Conservation (phyloP, 31 red algal genomes). For the Asparagopsis taxiformis region DNA sequence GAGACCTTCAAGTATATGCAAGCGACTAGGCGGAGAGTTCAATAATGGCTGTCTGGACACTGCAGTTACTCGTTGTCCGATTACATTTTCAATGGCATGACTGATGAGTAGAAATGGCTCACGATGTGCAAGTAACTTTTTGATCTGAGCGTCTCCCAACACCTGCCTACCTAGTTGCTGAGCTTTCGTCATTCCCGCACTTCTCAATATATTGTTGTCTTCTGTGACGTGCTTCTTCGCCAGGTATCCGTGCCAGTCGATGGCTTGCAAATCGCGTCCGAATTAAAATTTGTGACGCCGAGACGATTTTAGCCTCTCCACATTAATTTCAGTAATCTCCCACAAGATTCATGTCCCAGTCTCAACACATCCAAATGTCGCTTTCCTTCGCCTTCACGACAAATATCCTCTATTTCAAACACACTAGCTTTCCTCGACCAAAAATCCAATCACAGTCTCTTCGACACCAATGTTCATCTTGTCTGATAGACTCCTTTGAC, state of each 20-base stretch:
- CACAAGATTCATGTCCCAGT: too few species aligned
- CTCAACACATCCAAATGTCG: too few species aligned
- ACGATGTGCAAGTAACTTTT: conserved; percentile 44
- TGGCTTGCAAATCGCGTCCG: too few species aligned
- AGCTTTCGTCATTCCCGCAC: not conserved
- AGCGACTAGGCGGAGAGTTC: not conserved
- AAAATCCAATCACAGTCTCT: not conserved
- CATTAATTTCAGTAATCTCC: too few species aligned
- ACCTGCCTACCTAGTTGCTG: not conserved
- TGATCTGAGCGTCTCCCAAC: conserved; percentile 19
- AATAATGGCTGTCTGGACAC: not conserved
- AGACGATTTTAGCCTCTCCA: too few species aligned
- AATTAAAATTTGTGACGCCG: too few species aligned
- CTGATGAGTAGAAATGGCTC: conserved; percentile 52
- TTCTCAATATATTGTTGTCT: not conserved
- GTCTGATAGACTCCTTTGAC: conserved; percentile 25
- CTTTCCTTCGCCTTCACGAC: not conserved
- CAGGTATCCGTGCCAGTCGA: too few species aligned
- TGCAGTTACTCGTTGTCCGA: conserved; percentile 24
- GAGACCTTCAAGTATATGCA: conserved; percentile 49
- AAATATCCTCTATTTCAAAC: not conserved
- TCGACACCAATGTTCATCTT: not conserved
- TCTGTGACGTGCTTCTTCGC: not conserved
- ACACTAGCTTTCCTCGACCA: not conserved
- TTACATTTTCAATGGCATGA: conserved; percentile 31